These are phyloP conservation scores for Lasiodiplodia sp. DNA, from an alignment of 2,329 filamentous ascomycete genomes.

Conservation along the genomic window DNA sequence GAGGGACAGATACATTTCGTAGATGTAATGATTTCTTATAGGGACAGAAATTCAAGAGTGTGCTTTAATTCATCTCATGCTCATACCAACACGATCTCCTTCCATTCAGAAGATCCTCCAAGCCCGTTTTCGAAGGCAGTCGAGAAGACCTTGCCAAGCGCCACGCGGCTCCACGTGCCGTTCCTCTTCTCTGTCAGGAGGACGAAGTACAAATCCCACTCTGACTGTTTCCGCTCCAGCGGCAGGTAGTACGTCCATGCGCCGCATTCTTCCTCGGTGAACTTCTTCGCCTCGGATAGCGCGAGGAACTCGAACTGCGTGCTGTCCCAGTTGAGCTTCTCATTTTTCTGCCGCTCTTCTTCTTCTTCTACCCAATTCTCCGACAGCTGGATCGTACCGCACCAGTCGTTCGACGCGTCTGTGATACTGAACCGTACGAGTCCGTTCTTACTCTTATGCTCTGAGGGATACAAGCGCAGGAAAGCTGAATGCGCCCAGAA, in stretches of 20 bases:
- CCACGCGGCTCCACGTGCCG: slow-evolving; percentile 40
- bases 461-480: slow-evolving; percentile 1
- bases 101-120: slow-evolving; percentile 33
- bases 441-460: background rate
- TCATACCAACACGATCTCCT: slow-evolving; percentile 37
- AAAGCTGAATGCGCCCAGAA: slow-evolving; percentile 43
- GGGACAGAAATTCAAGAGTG: too few relatives aligned
- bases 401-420: slow-evolving; percentile 43
- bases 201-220: slow-evolving; percentile 47
- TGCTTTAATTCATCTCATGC: background rate
- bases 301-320: slow-evolving; percentile 41
- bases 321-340: slow-evolving; percentile 14
- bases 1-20: background rate
- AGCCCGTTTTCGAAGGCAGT: slow-evolving; percentile 36
- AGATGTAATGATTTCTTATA: too few relatives aligned
- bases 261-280: slow-evolving; percentile 41
- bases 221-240: slow-evolving; percentile 40
- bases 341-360: background rate
- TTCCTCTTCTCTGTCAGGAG: slow-evolving; percentile 37
- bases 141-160: slow-evolving; percentile 46
- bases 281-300: slow-evolving; percentile 45
- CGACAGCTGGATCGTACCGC: slow-evolving; percentile 40
- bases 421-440: slow-evolving; percentile 39
- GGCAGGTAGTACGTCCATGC: slow-evolving; percentile 48
- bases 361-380: background rate